Base-by-base conservation (phyloP, 371 early-diverging fungal species). In the Rhizopus microsporus region DNA sequence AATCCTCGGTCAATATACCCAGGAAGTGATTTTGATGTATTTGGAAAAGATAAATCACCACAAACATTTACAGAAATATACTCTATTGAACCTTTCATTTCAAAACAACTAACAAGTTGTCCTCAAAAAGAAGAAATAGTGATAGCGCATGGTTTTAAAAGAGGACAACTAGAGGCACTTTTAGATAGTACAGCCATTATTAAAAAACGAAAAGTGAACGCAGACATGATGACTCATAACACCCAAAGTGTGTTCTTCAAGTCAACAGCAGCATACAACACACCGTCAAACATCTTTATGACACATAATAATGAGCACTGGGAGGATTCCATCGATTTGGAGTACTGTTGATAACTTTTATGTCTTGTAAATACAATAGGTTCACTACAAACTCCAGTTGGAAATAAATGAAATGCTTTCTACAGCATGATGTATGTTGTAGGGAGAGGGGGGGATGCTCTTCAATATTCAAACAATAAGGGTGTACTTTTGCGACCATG, bases 11-110 rank as follows among this genome's bases (percentile, higher is more conserved):
- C 34, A 33, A 51, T 23, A 37, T 34, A 51, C 12, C 12, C 35
- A 15, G 39, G 39, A 10, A 17, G 35, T 34, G 50, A 37, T 17
- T 50, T 46, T 46, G 46, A 46, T 46, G 46, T 46, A 5, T 46
- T 46, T 46, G 46, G 46, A 46, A 46, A 46, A 46, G 46, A 46
- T 5, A 17, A 46, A 46, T n/a, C 46, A 23, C 46, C 30, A 3
- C 15, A 9, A 23, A 17, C 46, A 9, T 46, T 46, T 46, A 29
- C 46, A 46, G 46, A 17, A 23, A 17, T 46, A 9, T 46, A 46
- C 29, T 7, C 9, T 23, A 29, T 46, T 9, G 46, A 46, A 29
- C 46, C 46, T 29, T 46, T n/a, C 29, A 46, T 46, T 23, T 23
- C 46, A 29, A 46, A 17, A 23, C 29, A 9, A 46, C 17, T 12